phyloP scores from a whole-genome alignment of 2,329 filamentous ascomycete species.

The Claviceps sp. region DNA sequence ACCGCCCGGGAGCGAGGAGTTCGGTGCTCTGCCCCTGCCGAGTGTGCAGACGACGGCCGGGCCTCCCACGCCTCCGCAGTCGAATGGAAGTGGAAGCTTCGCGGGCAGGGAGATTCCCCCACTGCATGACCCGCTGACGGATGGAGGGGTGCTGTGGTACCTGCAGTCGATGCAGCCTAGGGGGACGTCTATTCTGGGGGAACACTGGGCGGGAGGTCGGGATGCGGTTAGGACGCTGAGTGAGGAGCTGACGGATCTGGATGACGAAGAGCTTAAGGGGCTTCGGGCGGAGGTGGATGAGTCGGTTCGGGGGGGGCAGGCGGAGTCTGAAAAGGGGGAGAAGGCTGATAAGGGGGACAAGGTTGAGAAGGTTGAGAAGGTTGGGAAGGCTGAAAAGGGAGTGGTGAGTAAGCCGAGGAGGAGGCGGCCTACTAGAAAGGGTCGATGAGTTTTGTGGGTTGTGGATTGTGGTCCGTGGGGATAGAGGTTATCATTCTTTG shows the following conservation, averaged over 20 bases:
- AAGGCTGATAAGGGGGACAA: too few species aligned
- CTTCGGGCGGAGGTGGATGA: slow-evolving; percentile 43
- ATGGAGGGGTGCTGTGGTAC: slow-evolving; percentile 82
- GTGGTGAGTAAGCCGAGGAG: slow-evolving; percentile 17
- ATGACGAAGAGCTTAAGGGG: slow-evolving; percentile 76
- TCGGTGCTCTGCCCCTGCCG: slow-evolving; percentile 18
- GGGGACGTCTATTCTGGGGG: slow-evolving; percentile 68
- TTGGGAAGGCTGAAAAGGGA: not conserved
- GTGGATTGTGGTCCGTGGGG: too few species aligned
- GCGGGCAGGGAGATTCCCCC: slow-evolving; percentile 25
- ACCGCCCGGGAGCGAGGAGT: slow-evolving; percentile 35
- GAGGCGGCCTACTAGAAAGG: slow-evolving; percentile 22
- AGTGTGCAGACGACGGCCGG: slow-evolving; percentile 16
- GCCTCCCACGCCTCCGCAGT: slow-evolving; percentile 55
- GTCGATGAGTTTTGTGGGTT: slow-evolving; percentile 10
- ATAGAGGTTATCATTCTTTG: too few species aligned
- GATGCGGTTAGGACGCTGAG: slow-evolving; percentile 57
- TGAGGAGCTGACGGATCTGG: slow-evolving; percentile 81
- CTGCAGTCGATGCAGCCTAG: slow-evolving; percentile 64
- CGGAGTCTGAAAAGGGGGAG: too few species aligned
- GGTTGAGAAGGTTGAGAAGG: too few species aligned
- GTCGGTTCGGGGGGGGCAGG: slow-evolving; percentile 7
- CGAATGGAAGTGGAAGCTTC: slow-evolving; percentile 45
- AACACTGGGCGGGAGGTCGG: slow-evolving; percentile 49
- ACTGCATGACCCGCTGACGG: slow-evolving; percentile 38